Conservation (phyloP, 2,329 filamentous ascomycete genomes). For the Cladobotryum protrusum region DNA sequence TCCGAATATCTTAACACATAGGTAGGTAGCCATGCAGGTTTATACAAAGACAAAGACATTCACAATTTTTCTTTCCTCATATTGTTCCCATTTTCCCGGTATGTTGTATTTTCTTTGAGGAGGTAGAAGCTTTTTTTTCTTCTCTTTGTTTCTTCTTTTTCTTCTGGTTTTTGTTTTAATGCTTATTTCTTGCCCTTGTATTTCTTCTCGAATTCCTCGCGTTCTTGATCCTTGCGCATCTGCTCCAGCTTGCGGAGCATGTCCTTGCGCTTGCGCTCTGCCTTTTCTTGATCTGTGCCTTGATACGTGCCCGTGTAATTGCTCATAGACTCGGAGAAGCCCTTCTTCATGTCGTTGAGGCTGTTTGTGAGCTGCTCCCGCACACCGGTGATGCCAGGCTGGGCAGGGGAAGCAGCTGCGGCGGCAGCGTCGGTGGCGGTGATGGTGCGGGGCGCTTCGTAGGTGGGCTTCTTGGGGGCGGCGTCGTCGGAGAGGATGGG, state of each 20-base stretch:
- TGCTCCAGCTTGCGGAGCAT: slow-evolving; percentile 30
- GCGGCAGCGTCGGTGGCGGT: slow-evolving; percentile 16
- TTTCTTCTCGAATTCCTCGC: slow-evolving; percentile 35
- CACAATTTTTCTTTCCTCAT: no score
- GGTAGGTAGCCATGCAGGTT: background rate
- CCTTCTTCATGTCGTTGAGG: slow-evolving; percentile 33
- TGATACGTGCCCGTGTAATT: slow-evolving; percentile 29
- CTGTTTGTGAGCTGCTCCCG: slow-evolving; percentile 27
- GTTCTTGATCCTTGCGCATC: slow-evolving; percentile 29
- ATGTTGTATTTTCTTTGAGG: background rate
- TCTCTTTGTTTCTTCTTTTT: slow-evolving; percentile 34
- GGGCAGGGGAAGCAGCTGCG: background rate
- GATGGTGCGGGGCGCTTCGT: slow-evolving; percentile 29
- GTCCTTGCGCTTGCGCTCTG: slow-evolving; percentile 30
- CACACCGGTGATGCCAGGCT: background rate
- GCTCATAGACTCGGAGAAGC: slow-evolving; percentile 27
- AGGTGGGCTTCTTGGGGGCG: slow-evolving; percentile 19
- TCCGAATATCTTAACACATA: background rate
- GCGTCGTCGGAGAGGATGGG: slow-evolving; percentile 23
- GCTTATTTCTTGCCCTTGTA: slow-evolving; percentile 29
- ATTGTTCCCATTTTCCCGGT: background rate
- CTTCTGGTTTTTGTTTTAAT: background rate
- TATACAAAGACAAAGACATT: slow-evolving; percentile 9
- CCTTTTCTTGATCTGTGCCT: slow-evolving; percentile 27
- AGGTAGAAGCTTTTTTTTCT: slow-evolving; percentile 16